Conservation (phyloP, 1,284 basidiomycete species). For the Puccinia horiana region DNA sequence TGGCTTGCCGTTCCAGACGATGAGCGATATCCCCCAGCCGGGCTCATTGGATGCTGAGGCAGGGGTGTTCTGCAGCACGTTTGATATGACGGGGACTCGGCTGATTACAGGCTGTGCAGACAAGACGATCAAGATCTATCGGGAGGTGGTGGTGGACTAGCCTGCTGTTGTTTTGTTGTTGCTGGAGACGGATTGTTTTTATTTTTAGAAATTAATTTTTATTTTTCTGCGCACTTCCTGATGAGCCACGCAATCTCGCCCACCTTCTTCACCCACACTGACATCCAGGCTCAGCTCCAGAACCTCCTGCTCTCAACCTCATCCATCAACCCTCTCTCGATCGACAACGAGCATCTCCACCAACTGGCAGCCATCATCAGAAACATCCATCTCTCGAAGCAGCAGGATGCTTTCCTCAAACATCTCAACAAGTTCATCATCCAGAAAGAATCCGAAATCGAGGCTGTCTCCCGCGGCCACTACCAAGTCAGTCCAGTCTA, state of each 20-base stretch:
- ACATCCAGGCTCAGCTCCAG: slow-evolving; percentile 46
- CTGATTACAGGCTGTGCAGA: slow-evolving; percentile 95
- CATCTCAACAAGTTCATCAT: slow-evolving; percentile 82
- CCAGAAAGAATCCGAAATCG: slow-evolving; percentile 92
- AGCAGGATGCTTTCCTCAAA: slow-evolving; percentile 86
- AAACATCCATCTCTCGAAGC: slow-evolving; percentile 77
- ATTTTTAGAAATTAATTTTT: too few relatives aligned
- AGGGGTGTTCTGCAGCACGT: slow-evolving; percentile 85
- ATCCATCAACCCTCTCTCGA: slow-evolving; percentile 13
- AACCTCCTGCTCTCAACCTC: slow-evolving; percentile 21
- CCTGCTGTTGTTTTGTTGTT: background rate
- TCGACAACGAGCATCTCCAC: slow-evolving; percentile 57
- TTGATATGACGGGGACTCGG: slow-evolving; percentile 90
- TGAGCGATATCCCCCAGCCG: slow-evolving; percentile 92
- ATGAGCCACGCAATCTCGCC: background rate
- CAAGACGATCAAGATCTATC: slow-evolving; percentile 87
- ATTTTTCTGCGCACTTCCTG: too few relatives aligned
- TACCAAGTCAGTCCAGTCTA: slow-evolving; percentile 67
- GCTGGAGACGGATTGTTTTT: background rate
- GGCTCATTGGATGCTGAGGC: slow-evolving; percentile 95
- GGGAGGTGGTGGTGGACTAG: slow-evolving; percentile 39
- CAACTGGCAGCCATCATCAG: slow-evolving; percentile 59
- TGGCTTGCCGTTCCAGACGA: slow-evolving; percentile 88
- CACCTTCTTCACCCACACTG: slow-evolving; percentile 44
- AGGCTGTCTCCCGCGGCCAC: slow-evolving; percentile 90